These are phyloP conservation scores for Saccharomycopsis fermentans DNA, from an alignment of 805 yeast genomes.

Conservation along the genomic window DNA sequence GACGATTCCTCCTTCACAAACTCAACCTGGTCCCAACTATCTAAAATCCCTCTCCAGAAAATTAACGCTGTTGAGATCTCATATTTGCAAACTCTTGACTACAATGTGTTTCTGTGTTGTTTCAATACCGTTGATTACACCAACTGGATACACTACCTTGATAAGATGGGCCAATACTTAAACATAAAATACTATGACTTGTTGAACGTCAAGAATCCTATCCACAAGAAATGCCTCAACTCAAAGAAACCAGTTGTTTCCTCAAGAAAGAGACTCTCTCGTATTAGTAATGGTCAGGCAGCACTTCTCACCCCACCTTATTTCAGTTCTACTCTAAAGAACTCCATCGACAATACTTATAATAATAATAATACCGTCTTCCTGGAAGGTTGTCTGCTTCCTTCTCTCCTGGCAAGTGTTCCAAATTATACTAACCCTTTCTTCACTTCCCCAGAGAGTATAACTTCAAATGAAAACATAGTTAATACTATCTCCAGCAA, in stretches of 20 bases:
- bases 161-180: background rate
- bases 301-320: background rate
- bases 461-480: background rate
- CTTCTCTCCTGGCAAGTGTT: background rate
- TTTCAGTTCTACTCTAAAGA: background rate
- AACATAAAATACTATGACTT: background rate
- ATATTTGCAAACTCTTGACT: background rate
- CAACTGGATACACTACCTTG: background rate
- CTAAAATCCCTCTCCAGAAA: slow-evolving; percentile 20
- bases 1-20: slow-evolving; percentile 43
- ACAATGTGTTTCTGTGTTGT: slow-evolving; percentile 2
- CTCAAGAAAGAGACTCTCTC: background rate
- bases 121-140: background rate
- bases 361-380: background rate
- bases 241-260: background rate
- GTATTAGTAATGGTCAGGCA: background rate
- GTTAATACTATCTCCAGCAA: background rate
- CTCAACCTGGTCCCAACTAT: slow-evolving; percentile 37
- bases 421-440: background rate
- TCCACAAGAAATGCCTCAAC: background rate
- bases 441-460: background rate
- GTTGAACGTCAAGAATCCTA: background rate
- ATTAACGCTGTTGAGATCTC: slow-evolving; percentile 12
- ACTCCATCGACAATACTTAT: background rate
- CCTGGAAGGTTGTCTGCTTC: background rate